Base-by-base conservation (phyloP, 768 basidiomycete genomes). In the Krasilnikovozyma curviuscula region DNA sequence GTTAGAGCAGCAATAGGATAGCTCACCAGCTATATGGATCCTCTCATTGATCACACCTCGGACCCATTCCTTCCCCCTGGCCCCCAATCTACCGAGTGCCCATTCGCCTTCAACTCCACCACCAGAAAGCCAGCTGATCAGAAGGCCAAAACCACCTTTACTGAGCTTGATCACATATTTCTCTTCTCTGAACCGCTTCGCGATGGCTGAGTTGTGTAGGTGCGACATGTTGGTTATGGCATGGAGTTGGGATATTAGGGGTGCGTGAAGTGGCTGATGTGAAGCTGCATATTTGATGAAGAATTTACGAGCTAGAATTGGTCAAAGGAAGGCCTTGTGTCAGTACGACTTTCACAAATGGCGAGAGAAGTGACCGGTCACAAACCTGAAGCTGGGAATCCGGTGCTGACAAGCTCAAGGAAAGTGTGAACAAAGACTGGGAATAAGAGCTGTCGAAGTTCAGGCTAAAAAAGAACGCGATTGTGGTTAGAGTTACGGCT, bases 361-460 rank as follows among this genome's bases (percentile, higher is more conserved):
- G 31, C 40, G 13, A 33, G 21, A 27, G 49, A 13, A 12, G 29
- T 21, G 14, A 50, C 39, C 45, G 52, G 41, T 12, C 45, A 66
- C 78, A 54, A 61, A 81, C 89, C 89, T 55, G 88, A 81, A 60
- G 84, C 81, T 60, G 81, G 79, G 64, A 83, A 85, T 9, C 84
- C 86, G 43, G 79, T 77, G 57, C 86, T 79, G 40, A 97, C 77
- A 41, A 98, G 73, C 63, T 95, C 91, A 27, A 98, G 71, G 63
- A 91, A 95, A 61, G 95, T 95, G 65, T 98, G 86, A 42, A 83
- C 85, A 61, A 95, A 97, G 53, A 98, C 82, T 3, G 93, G 93
- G 60, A 88, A 93, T 14, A 93, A 67, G 30, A 98, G 80, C 38
- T 84, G 88, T 38, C 82, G 73, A 57, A 98, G 81, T 65, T 98